Evolutionary conservation across 2,329 filamentous ascomycete species (phyloP).

Genomic region (Amesomyces nigricolor): DNA sequence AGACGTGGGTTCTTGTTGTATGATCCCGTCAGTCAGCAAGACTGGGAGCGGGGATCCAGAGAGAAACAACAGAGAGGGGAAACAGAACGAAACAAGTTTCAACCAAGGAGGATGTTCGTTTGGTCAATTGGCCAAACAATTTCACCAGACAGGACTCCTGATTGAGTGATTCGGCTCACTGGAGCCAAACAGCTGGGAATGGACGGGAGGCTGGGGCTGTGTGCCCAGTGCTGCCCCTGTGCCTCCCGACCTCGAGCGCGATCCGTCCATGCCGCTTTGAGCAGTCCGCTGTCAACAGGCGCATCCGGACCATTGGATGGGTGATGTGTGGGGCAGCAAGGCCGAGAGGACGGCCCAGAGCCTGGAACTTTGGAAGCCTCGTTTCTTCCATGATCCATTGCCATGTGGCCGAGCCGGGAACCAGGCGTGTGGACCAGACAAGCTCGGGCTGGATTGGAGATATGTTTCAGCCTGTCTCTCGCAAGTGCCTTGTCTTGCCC

Average conservation of each 20-base stretch:
- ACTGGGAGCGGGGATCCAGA: not conserved
- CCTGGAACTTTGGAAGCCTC: not conserved
- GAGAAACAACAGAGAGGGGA: not conserved
- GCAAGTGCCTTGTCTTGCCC: too few species aligned
- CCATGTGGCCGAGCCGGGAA: not conserved
- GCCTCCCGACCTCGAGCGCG: not conserved
- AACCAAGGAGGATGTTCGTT: too few species aligned
- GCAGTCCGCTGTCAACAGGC: not conserved
- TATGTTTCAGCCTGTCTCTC: not conserved
- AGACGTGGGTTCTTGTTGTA: not conserved
- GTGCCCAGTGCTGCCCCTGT: not conserved
- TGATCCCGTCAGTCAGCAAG: not conserved
- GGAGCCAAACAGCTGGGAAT: not conserved
- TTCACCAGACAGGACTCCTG: not conserved
- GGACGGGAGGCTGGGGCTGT: conserved; percentile 11
- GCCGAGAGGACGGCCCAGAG: not conserved
- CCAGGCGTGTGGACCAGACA: not conserved
- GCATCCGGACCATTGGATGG: not conserved
- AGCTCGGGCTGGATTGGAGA: not conserved
- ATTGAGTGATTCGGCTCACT: too few species aligned
- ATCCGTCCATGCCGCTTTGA: not conserved
- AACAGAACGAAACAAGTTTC: not conserved
- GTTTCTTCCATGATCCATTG: not conserved
- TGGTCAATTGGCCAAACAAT: not conserved
- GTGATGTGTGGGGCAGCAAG: not conserved